These are phyloP conservation scores for Trapa bicornis DNA, from an alignment of 345 rosid genomes.

Conservation along the genomic window DNA sequence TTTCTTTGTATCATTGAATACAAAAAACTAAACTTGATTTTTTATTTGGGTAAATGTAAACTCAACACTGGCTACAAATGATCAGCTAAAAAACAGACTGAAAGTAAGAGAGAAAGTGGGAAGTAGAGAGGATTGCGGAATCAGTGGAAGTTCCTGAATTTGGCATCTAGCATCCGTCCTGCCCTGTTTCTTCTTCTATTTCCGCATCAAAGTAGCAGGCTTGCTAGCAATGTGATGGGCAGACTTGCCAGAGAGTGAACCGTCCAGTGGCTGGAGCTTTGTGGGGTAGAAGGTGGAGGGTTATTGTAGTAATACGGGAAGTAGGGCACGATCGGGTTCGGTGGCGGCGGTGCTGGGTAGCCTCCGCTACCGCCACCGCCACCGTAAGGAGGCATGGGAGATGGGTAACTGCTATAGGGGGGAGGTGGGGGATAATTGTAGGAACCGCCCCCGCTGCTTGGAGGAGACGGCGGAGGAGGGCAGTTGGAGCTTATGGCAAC, in stretches of 20 bases:
- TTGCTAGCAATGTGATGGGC: not conserved
- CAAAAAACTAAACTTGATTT: no score
- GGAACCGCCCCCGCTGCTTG: no score
- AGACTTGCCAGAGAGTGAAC: not conserved
- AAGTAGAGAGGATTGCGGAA: no score
- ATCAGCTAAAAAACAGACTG: no score
- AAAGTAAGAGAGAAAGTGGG: no score
- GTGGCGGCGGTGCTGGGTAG: constrained; percentile 31
- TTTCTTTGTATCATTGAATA: no score
- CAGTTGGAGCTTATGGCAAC: constrained; percentile 5
- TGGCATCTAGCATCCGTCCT: no score
- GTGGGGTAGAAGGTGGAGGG: constrained; percentile 17
- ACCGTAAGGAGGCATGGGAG: constrained; percentile 19
- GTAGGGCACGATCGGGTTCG: constrained; percentile 44
- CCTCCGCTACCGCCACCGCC: constrained; percentile 14
- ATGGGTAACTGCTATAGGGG: constrained; percentile 14
- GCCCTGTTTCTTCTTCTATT: not conserved
- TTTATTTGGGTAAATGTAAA: no score
- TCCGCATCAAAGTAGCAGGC: not conserved
- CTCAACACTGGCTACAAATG: no score
- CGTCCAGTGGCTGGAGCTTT: not conserved
- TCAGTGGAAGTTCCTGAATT: no score
- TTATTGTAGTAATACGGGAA: constrained; percentile 31
- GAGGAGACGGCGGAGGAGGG: no score
- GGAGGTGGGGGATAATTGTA: constrained; percentile 10